A percentile compares a stretch with the other conserved stretches of the same genome.
phyloP scores from a whole-genome alignment of 192 early-diverging fungal genomes.

The Coemansia sp. region DNA sequence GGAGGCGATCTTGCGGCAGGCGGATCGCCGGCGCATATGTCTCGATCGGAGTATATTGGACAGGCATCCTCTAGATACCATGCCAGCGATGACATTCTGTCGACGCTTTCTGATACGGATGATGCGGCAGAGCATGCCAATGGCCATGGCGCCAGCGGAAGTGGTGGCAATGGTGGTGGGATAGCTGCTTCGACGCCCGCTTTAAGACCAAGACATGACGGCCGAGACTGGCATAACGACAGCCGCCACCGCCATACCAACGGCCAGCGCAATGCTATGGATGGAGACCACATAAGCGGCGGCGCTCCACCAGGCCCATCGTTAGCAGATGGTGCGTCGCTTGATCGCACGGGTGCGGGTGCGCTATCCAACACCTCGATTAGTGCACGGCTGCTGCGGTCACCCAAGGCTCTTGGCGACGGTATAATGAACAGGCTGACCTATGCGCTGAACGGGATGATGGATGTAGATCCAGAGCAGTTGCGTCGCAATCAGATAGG shows the following conservation, averaged over 20 bases:
- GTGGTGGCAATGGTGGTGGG: constrained; percentile 1
- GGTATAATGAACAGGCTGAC: constrained; percentile 53
- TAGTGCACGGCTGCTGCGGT: constrained; percentile 40
- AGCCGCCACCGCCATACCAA: neutral
- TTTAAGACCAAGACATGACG: constrained; percentile 10
- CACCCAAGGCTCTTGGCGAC: constrained; percentile 47
- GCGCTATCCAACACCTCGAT: constrained; percentile 18
- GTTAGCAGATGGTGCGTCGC: neutral
- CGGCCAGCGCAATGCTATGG: neutral
- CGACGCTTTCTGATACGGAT: neutral
- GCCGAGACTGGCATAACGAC: neutral
- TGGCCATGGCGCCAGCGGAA: constrained; percentile 5
- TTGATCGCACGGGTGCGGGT: neutral
- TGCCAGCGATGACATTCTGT: neutral
- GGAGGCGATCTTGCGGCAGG: neutral
- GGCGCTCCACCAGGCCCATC: neutral
- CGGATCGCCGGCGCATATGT: constrained; percentile 16
- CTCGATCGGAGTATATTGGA: constrained; percentile 48
- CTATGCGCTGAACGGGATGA: constrained; percentile 83
- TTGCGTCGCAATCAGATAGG: constrained; percentile 88
- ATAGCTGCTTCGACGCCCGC: constrained; percentile 46
- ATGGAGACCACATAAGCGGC: neutral
- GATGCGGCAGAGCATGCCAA: neutral
- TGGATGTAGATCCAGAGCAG: constrained; percentile 92
- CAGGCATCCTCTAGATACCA: constrained; percentile 5